These are phyloP conservation scores for Adiantum capillusveneris DNA, from an alignment of 75 land plant genomes.

Conservation along the genomic window DNA sequence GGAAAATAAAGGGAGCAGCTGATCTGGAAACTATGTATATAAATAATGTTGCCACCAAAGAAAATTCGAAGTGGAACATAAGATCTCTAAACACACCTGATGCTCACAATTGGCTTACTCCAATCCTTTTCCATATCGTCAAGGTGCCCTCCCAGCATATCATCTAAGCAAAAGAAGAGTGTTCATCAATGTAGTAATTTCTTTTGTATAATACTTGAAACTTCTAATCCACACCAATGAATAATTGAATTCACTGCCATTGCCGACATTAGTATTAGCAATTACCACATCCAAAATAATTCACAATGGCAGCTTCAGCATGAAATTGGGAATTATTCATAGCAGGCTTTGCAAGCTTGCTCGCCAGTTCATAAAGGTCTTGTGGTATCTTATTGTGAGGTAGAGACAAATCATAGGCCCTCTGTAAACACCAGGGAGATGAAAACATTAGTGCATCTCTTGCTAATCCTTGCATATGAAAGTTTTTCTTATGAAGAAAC, in stretches of 20 bases:
- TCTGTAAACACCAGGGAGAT: conserved; percentile 33
- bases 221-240: neutral
- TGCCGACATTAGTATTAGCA: neutral
- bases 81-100: conserved; percentile 54
- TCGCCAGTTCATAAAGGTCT: conserved; percentile 60
- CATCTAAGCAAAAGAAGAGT: conserved; percentile 44
- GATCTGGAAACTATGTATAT: too few relatives aligned
- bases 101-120: conserved; percentile 98
- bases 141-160: conserved; percentile 94
- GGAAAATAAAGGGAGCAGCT: too few relatives aligned
- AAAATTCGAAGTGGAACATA: too few relatives aligned
- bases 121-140: conserved; percentile 99
- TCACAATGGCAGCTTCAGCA: conserved; percentile 98
- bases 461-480: neutral
- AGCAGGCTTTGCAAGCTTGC: conserved; percentile 76
- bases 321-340: conserved; percentile 62
- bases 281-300: conserved; percentile 77
- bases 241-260: neutral
- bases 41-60: too few relatives aligned
- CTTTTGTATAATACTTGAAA: neutral
- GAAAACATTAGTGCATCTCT: neutral
- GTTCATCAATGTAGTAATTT: neutral
- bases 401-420: conserved; percentile 77
- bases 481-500: neutral
- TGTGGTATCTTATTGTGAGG: conserved; percentile 55